Evolutionary conservation across 208 protist species (phyloP).

Genomic region (Leptomonas pyrrhocoris): DNA sequence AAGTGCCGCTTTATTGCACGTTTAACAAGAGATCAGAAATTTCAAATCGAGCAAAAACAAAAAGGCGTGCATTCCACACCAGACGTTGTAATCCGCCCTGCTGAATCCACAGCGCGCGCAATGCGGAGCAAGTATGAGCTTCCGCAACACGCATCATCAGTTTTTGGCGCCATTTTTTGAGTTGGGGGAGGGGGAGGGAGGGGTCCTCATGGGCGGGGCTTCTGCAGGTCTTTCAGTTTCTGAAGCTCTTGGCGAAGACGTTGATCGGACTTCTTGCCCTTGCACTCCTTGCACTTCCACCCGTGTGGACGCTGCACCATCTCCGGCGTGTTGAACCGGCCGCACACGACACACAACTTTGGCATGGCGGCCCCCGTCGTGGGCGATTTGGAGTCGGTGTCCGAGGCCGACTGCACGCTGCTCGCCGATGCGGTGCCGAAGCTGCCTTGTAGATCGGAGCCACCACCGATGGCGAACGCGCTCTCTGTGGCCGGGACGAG

Average conservation of each 20-base stretch:
- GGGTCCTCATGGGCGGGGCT: constrained; percentile 1
- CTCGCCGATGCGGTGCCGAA: constrained; percentile 45
- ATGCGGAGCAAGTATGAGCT: too few species aligned
- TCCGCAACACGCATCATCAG: background rate
- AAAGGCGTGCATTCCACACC: background rate
- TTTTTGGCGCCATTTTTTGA: constrained; percentile 5
- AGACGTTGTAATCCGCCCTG: too few species aligned
- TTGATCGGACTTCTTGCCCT: constrained; percentile 73
- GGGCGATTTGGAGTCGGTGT: constrained; percentile 28
- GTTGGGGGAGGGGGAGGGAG: too few species aligned
- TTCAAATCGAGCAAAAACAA: constrained; percentile 11
- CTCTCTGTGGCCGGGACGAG: constrained; percentile 59
- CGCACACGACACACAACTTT: constrained; percentile 87
- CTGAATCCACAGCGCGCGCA: too few species aligned
- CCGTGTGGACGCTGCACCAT: constrained; percentile 77
- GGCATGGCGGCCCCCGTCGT: constrained; percentile 26
- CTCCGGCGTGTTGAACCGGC: constrained; percentile 71
- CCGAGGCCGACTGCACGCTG: constrained; percentile 36
- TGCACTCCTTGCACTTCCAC: constrained; percentile 89
- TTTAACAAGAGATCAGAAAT: too few species aligned
- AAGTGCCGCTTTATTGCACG: too few species aligned
- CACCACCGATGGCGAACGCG: constrained; percentile 19
- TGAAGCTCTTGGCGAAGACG: constrained; percentile 62
- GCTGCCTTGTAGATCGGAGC: constrained; percentile 38
- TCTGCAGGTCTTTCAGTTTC: constrained; percentile 36